Base-by-base conservation (phyloP, 345 rosid species). In the Citropsis articulata region DNA sequence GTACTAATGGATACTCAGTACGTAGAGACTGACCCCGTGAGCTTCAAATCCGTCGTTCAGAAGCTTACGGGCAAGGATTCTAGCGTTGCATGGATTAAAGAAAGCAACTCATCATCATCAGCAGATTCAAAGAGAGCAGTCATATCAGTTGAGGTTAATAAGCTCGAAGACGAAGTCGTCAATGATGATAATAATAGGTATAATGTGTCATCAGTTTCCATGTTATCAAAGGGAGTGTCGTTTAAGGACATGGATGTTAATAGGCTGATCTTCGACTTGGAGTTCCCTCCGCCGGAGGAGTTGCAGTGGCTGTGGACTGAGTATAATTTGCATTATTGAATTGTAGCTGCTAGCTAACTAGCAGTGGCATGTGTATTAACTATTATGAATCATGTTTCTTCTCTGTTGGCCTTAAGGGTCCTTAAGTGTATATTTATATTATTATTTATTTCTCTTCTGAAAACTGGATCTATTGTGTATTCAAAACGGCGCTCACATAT, bases 41-140 rank as follows among this genome's bases (percentile, higher is more conserved):
- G 85, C 82, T 91, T 91, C 88, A 91, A 89, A 66, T 79, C 90
- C 1, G 90, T 91, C 64, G 94, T 91, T 79, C 94, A 91, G 76
- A 81, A 84, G 59, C 94, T 91, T 22, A 91, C 94, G 0, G 94
- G 94, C 36, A 91, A 88, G 84, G 88, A 91, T 80, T 87, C 89
- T 6, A 42, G 80, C 72, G 86, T 82, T 74, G 72, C 78, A 7
- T 80, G 83, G 87, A 77, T 80, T 0, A 73, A 82, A 63, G 82
- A 78, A 69, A 75, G 73, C 73, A 61, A 78, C 7, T 75, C 77
- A 30, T 24, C 79, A 30, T 7, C 67, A 7, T 0, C 31, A 25
- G 69, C 21, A 7, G 82, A 61, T 1, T 28, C 22, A 3, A 79
- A 65, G 80, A 62, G 40, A 55, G 55, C 9, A 67, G 57, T 18